Base-by-base conservation (phyloP, 352 stramenopile species). In the Phytophthora tubulina region DNA sequence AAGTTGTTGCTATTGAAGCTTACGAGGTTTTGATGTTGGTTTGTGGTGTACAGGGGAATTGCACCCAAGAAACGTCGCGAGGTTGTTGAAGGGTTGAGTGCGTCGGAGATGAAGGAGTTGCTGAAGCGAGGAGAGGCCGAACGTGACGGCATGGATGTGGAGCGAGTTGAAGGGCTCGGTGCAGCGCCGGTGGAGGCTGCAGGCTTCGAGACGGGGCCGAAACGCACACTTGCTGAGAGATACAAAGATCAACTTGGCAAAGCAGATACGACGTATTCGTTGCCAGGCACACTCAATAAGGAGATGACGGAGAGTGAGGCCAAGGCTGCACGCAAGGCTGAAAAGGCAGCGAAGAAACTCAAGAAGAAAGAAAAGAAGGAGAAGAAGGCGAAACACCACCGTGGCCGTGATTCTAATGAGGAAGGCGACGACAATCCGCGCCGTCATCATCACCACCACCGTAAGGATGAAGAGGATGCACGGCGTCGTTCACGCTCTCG, bases 121-220 rank as follows among this genome's bases (percentile, higher is more conserved):
- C 73, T 98, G 17, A 90, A 88, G 63, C 84, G 86, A 27, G 91
- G 92, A 7, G 84, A 88, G 21, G 85, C 86, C 27, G 83, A 93
- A 50, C 81, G 84, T n/a, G 84, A 90, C 58, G 85, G 80, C 14
- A 64, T 90, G 48, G 72, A 93, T 53, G 80, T 78, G 3, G 91
- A 97, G 63, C 84, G 92, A 9, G 76, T 97, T n/a, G 86, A 96
- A 84, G 92, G 92, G 0, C 67, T 98, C 4, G 92, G 92, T 4
- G 92, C 91, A 15, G 90, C 87, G 9, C 87, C 82, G 1, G 77
- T 89, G 30, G 61, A 79, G 9, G 60, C 82, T 60, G 53, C 65
- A 6, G 83, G 81, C 2, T 82, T 89, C 21, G 79, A 78, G 1
- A 79, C 71, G 14, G 80, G 64, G 33, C 72, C 72, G 3, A 94